Evolutionary conservation across 208 protist genomes (phyloP).

Genomic region (Willaertia magna): DNA sequence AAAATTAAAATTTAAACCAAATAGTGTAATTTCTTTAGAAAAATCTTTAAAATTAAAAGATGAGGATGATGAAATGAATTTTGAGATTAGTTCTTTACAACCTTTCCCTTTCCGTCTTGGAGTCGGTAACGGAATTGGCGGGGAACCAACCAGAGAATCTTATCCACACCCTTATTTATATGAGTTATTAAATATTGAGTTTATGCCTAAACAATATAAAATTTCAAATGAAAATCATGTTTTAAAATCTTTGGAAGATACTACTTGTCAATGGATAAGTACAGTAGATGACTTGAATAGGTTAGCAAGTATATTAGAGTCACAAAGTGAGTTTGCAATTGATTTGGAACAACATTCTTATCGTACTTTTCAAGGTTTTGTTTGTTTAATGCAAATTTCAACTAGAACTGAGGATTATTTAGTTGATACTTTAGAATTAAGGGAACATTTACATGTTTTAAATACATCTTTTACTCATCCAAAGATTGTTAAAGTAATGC

Average conservation of each 20-base stretch:
- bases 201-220: neutral
- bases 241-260: neutral
- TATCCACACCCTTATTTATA: neutral
- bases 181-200: neutral
- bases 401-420: slow-evolving; percentile 85
- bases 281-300: slow-evolving; percentile 33
- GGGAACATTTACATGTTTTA: slow-evolving; percentile 65
- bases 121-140: neutral
- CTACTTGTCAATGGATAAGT: neutral
- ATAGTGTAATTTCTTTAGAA: neutral
- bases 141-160: neutral
- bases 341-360: slow-evolving; percentile 86
- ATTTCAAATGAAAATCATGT: neutral
- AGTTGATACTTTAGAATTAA: slow-evolving; percentile 84
- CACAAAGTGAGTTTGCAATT: slow-evolving; percentile 68
- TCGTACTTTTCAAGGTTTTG: slow-evolving; percentile 87
- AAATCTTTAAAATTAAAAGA: neutral
- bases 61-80: neutral
- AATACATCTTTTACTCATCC: slow-evolving; percentile 74
- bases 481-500: slow-evolving; percentile 86
- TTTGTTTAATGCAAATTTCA: slow-evolving; percentile 95
- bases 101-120: neutral
- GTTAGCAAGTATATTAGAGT: slow-evolving; percentile 31
- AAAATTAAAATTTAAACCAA: neutral
- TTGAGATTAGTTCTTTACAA: neutral